Base-by-base conservation (phyloP, 441 rosid genomes). In the Adansonia rubrostipa region DNA sequence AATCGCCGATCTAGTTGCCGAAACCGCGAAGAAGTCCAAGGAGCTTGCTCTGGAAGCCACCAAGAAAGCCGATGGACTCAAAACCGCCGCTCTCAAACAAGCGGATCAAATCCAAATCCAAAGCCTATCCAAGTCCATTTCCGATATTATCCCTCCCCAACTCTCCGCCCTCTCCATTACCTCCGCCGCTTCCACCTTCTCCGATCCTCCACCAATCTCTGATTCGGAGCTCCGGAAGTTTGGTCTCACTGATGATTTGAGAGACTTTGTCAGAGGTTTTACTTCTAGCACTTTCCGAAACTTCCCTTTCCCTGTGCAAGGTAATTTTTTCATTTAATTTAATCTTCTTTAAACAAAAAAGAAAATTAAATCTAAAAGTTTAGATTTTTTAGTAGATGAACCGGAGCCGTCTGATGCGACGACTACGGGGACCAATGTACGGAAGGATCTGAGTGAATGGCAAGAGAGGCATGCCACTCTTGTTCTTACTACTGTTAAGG, bases 11-110 rank as follows among this genome's bases (percentile, higher is more conserved):
- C 86, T 91, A 76, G 87, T 91, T 68, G 84, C 92, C 50, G 94
- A 89, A 61, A 90, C 94, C 15, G 88, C 94, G 0, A 90, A 89
- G 82, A 89, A 84, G 78, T 91, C 95, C 42, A 88, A 87, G 64
- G 92, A 91, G 44, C 82, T 94, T 72, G 94, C 97, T 24, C 77
- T 89, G 9, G 97, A 94, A 79, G 98, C 98, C 22, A 89, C 98
- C 56, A 92, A 88, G 87, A 88, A 84, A 72, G 92, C 93, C 78
- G 95, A 89, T 70, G 88, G 86, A 81, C 73, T 91, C 80, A 91
- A 88, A 80, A 73, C 82, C 80, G 92, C 83, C 20, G 92, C 92
- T 62, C 61, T 91, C 78, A 84, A 87, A 56, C 95, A 89, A 61
- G 95, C 92, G 45, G 95, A 91, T 80, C 91, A 88, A 85, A 85